Evolutionary conservation across 371 early-diverging fungal species (phyloP), one percentile per base, ranked within the genome.

Genomic region (Capillidium heterosporum): DNA sequence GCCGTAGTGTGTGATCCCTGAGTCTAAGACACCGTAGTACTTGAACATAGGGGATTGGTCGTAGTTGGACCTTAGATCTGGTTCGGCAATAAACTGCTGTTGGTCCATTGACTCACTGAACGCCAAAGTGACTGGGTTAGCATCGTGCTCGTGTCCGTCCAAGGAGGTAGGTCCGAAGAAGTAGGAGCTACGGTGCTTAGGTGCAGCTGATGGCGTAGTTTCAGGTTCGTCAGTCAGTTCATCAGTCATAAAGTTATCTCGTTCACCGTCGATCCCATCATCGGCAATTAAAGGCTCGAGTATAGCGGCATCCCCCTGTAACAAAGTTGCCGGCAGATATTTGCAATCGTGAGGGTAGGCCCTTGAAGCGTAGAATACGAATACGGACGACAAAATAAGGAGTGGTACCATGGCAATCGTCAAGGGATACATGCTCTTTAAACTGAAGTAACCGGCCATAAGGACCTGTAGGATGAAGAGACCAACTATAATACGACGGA

Each of bases 381-480:
- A 82, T 43, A 67, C 57, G 11, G 71, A 48, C 0, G 82, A 77
- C 32, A 75, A 46, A 15, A 78, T 32, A 1, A 77, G 61, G 13
- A 82, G 62, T 1, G 82, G 82, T 0, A 63, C 46, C 32, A 76
- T 63, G 3, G 76, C 50, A 0, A 57, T 63, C 1, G 77, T 73
- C 3, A 80, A 55, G 8, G 71, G 53, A 55, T 68, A 73, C 0
- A 74, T 70, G 43, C 71, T 67, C 49, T 71, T 69, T 70, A 88
- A 60, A 74, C 80, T 60, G 65, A 82, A 50, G 1, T 78, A 55
- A 0, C 91, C 92, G 32, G 89, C 73, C 81, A 91, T 86, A 3
- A 89, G 77, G 32, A 84, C 58, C 61, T 93, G 94, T 67, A 84
- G 87, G 31, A 93, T 78, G 49, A 85, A 59, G 23, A 93, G 65